phyloP scores from a whole-genome alignment of 2,329 filamentous ascomycete genomes.

The Aspergillus thermomutatus region DNA sequence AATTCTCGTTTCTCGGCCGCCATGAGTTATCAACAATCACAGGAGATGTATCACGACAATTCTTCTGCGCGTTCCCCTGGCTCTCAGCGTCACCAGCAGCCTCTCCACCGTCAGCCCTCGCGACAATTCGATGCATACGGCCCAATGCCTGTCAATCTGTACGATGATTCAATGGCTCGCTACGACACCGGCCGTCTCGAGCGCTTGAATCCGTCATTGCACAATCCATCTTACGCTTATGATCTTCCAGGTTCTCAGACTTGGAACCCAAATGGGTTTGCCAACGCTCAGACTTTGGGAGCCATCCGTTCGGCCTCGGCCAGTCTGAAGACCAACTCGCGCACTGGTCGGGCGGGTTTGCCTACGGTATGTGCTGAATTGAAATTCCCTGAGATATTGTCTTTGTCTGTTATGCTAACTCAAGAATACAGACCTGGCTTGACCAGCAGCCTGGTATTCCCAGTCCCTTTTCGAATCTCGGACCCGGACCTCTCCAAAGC shows the following conservation, averaged over 20 bases:
- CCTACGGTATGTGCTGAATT: slow-evolving; percentile 63
- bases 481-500: slow-evolving; percentile 40
- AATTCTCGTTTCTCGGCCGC: slow-evolving; percentile 22
- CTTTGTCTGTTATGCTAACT: slow-evolving; percentile 4
- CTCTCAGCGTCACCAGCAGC: slow-evolving; percentile 65
- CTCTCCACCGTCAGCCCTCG: slow-evolving; percentile 68
- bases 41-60: slow-evolving; percentile 66
- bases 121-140: slow-evolving; percentile 74
- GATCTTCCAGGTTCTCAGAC: slow-evolving; percentile 68
- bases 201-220: slow-evolving; percentile 57
- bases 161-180: slow-evolving; percentile 63
- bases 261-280: slow-evolving; percentile 75
- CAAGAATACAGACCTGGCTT: slow-evolving; percentile 57
- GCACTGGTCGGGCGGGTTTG: slow-evolving; percentile 56
- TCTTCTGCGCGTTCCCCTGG: slow-evolving; percentile 68
- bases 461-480: slow-evolving; percentile 45
- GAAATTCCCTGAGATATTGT: slow-evolving; percentile 1
- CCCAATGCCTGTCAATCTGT: slow-evolving; percentile 65
- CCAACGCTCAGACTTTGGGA: slow-evolving; percentile 63
- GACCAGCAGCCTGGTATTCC: slow-evolving; percentile 53
- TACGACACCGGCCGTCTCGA: slow-evolving; percentile 56
- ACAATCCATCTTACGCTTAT: slow-evolving; percentile 61
- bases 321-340: slow-evolving; percentile 55
- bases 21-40: slow-evolving; percentile 40
- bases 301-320: slow-evolving; percentile 56